Base-by-base conservation (phyloP, 495 filamentous ascomycete species). In the Podospora anserina region DNA sequence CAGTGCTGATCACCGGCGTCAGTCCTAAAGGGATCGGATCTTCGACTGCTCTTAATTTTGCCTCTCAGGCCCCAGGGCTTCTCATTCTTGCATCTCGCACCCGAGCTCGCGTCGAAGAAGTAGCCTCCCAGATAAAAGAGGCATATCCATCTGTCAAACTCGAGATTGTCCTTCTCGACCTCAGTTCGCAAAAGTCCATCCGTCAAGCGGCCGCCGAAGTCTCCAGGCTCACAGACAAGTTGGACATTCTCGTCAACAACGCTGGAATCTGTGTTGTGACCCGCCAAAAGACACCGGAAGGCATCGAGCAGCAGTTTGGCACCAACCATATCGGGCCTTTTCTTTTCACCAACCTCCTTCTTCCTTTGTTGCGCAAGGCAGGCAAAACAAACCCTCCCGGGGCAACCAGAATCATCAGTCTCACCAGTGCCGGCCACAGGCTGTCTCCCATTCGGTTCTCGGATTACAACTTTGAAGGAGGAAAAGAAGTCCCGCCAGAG, bases 321-420 rank as follows among this genome's bases (percentile, higher is more conserved):
- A 84, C 83, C 16, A 89, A 89, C 71, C 85, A 89, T 69, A 81
- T 87, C 30, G 86, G 86, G 0, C 84, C 86, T 28, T 88, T 87
- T 58, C 74, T 89, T 5, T 77, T 90, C 32, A 88, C 85, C 5
- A 86, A 84, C 69, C 70, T 89, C 64, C 77, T 89, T 11, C 79
- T 87, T 54, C 76, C 78, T 1, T 80, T 86, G 34, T 69, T 87
- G 0, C 63, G 78, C 23, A 74, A 75, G 15, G 80, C 82, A 4
- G 78, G 78, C 15, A 70, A 74, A 60, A 70, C 68, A 0, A 74
- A 72, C 20, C 56, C 76, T 0, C 70, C 76, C 0, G 79, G 80
- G 0, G 74, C 76, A 23, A 82, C 80, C 5, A 75, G 83, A 0
- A 70, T 85, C 32, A 67, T 86, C 6, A 83, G 77, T 32, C 30